phyloP scores from a whole-genome alignment of 2,329 filamentous ascomycete genomes.

The Aureobasidium sp. region DNA sequence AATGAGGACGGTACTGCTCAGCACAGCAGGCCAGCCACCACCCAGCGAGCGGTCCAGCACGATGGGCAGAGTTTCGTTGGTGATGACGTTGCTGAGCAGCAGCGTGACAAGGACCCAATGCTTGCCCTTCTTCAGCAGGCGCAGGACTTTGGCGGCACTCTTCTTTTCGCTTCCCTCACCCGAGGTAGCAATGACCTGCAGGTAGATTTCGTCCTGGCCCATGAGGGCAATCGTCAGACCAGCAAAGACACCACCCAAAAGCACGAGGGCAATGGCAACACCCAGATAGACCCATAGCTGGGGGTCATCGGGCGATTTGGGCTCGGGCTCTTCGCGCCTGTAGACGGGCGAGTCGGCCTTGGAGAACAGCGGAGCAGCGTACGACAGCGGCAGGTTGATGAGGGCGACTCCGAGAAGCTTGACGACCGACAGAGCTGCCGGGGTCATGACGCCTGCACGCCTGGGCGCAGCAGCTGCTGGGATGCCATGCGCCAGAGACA shows the following conservation, averaged over 20 bases:
- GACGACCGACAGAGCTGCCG: slow-evolving; percentile 17
- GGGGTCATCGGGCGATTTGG: slow-evolving; percentile 42
- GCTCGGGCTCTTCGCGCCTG: slow-evolving; percentile 19
- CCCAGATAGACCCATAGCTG: slow-evolving; percentile 74
- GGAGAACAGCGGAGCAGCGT: slow-evolving; percentile 17
- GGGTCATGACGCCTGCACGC: slow-evolving; percentile 16
- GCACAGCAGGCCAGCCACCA: slow-evolving; percentile 86
- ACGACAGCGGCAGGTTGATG: slow-evolving; percentile 17
- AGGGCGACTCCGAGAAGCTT: slow-evolving; percentile 20
- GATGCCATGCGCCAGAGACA: slow-evolving; percentile 18
- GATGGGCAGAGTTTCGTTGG: slow-evolving; percentile 93
- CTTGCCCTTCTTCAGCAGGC: slow-evolving; percentile 78
- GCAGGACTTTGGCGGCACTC: slow-evolving; percentile 74
- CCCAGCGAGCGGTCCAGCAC: slow-evolving; percentile 90
- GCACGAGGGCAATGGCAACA: slow-evolving; percentile 71
- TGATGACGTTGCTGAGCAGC: slow-evolving; percentile 91
- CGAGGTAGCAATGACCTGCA: slow-evolving; percentile 87
- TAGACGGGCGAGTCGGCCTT: slow-evolving; percentile 11
- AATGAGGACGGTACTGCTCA: slow-evolving; percentile 89
- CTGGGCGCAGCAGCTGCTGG: slow-evolving; percentile 5
- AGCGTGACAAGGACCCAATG: slow-evolving; percentile 97
- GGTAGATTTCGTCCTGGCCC: slow-evolving; percentile 87
- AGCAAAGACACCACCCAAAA: slow-evolving; percentile 87
- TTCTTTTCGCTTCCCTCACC: slow-evolving; percentile 77
- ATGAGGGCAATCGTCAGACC: slow-evolving; percentile 85